phyloP scores from a whole-genome alignment of 2,329 filamentous ascomycete genomes.

The Lachnellula hyalina region DNA sequence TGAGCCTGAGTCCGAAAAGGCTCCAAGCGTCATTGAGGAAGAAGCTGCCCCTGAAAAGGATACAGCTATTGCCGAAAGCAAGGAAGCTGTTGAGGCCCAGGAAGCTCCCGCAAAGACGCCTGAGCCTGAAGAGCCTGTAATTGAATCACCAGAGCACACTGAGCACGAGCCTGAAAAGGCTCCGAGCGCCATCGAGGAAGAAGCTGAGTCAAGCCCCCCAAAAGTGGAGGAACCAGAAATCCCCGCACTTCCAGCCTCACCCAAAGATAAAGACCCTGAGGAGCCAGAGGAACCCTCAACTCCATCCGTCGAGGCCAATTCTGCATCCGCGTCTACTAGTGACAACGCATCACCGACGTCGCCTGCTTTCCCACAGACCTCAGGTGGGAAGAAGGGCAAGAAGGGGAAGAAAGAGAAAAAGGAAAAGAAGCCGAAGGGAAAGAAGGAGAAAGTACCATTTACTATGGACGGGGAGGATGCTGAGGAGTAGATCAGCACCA shows the following conservation, averaged over 20 bases:
- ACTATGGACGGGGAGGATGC: slow-evolving; percentile 7
- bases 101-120: neutral
- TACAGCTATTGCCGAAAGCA: neutral
- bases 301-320: neutral
- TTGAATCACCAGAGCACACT: neutral
- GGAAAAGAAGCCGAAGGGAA: slow-evolving; percentile 9
- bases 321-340: slow-evolving; percentile 1
- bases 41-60: neutral
- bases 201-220: neutral
- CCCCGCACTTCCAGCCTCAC: neutral
- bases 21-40: neutral
- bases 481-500: slow-evolving; percentile 1
- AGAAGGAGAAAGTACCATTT: slow-evolving; percentile 13
- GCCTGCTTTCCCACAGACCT: slow-evolving; percentile 1
- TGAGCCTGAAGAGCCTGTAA: neutral
- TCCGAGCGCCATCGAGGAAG: neutral
- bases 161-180: neutral
- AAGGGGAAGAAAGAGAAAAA: slow-evolving; percentile 16
- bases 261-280: neutral
- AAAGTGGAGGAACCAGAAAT: neutral
- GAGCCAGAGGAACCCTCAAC: neutral
- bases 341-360: slow-evolving; percentile 7
- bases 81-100: neutral
- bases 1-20: neutral
- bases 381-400: slow-evolving; percentile 13